These are phyloP conservation scores for Solanum tarapatanum DNA, from an alignment of 257 asterid genomes.

Conservation along the genomic window DNA sequence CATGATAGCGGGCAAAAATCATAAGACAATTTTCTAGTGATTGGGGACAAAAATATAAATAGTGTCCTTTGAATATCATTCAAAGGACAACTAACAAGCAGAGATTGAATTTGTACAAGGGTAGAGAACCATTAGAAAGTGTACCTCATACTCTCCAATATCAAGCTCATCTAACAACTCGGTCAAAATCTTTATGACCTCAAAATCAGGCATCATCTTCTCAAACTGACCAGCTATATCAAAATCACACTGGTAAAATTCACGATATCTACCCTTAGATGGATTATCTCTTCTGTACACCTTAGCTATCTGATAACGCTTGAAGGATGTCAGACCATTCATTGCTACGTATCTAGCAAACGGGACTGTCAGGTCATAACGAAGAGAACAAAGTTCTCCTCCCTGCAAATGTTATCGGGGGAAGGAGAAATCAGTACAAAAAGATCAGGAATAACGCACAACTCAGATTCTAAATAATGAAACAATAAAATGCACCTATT, in stretches of 20 bases:
- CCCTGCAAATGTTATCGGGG: conserved; percentile 44
- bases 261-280: conserved; percentile 92
- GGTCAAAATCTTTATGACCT: conserved; percentile 67
- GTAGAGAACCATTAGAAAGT: not conserved
- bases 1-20: not conserved
- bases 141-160: conserved; percentile 90
- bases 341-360: conserved; percentile 85
- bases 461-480: not conserved
- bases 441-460: not conserved
- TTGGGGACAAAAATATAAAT: not conserved
- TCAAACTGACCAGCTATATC: conserved; percentile 92
- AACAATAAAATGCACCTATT: not conserved
- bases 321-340: conserved; percentile 82
- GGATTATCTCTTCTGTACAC: conserved; percentile 96
- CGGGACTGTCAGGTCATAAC: conserved; percentile 95
- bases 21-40: not conserved
- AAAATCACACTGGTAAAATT: conserved; percentile 92
- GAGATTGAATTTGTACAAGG: not conserved
- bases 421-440: not conserved
- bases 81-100: not conserved
- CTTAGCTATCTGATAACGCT: conserved; percentile 93
- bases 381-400: conserved; percentile 95
- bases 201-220: conserved; percentile 95
- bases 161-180: conserved; percentile 84
- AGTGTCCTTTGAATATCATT: not conserved